A percentile compares a stretch with the other conserved stretches of the same genome.
phyloP scores from a whole-genome alignment of 2,329 filamentous ascomycete species.

The Graphilbum ipis-grandicollis region DNA sequence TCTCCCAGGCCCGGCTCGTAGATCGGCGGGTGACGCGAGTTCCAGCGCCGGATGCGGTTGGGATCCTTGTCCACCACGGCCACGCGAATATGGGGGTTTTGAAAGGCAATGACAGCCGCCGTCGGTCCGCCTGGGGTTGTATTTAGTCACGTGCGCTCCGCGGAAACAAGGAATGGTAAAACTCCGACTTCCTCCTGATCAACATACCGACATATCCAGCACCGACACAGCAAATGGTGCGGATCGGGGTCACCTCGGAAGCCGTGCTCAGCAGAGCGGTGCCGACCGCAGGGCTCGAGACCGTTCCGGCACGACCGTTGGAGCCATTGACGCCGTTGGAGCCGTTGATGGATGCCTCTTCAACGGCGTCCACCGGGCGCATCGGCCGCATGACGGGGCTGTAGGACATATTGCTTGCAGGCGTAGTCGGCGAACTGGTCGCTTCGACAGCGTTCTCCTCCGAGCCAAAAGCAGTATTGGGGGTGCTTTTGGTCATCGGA shows the following conservation, averaged over 20 bases:
- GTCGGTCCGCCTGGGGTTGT: conserved; percentile 47
- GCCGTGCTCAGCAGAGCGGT: conserved; percentile 6
- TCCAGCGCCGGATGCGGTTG: conserved; percentile 52
- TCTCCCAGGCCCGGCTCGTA: conserved; percentile 57
- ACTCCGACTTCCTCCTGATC: conserved; percentile 14
- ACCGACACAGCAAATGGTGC: conserved; percentile 55
- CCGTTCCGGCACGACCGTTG: neutral
- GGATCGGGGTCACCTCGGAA: conserved; percentile 16
- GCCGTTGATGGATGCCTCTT: conserved; percentile 1
- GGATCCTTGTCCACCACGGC: conserved; percentile 59
- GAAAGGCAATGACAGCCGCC: conserved; percentile 54
- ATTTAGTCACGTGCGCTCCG: neutral
- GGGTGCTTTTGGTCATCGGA: neutral
- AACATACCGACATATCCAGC: conserved; percentile 53
- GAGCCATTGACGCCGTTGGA: neutral
- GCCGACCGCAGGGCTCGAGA: neutral
- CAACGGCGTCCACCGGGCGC: conserved; percentile 7
- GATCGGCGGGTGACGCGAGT: conserved; percentile 55
- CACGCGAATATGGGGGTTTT: conserved; percentile 53
- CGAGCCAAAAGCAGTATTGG: conserved; percentile 5
- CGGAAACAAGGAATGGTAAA: neutral
- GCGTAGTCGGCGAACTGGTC: conserved; percentile 28
- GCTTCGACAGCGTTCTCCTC: conserved; percentile 16
- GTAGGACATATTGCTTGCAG: conserved; percentile 23
- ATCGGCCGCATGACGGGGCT: conserved; percentile 21